Evolutionary conservation across 768 basidiomycete genomes (phyloP), one percentile per base, ranked within the genome.

Genomic region (Clavulina sp.): DNA sequence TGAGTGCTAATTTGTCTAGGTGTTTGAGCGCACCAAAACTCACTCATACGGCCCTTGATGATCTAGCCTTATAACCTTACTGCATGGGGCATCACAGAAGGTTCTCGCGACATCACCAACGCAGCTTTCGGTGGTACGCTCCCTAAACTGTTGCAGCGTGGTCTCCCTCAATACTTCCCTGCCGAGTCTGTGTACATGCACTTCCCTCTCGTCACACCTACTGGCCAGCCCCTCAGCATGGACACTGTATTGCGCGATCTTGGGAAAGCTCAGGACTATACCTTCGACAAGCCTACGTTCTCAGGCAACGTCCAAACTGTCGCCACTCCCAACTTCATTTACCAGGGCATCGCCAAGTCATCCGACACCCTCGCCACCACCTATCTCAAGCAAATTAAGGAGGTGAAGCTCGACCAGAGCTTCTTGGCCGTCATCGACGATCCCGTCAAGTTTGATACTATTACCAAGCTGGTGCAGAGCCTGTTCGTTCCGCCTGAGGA

Each of bases 131-230:
- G 84, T 19, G 65, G 62, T 7, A 24, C 44, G 9, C 54, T 55
- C 19, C 44, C 38, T 23, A 23, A 56, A 72, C 30, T 88, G 29
- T 66, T 88, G 64, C 67, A 85, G 46, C 82, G 86, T 44, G 77
- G 75, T 19, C 71, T 88, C 1, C 84, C 86, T 1, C 65, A 76
- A 47, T 66, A 84, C 60, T 88, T 71, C 65, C 70, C 72, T 0
- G 71, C 74, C 53, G 77, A 81, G 61, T 83, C 80, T 54, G 66
- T 75, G 43, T 88, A 83, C 61, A 77, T 85, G 3, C 86, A 83
- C 75, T 88, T 87, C 78, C 82, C 86, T 19, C 69, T 88, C 41
- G 80, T 87, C 77, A 82, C 80, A 0, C 86, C 85, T 3, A 67
- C 43, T 46, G 43, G 43, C 9, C 43, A 46, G 43, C 13, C 13